These are phyloP conservation scores for Globisporangium paddicum DNA, from an alignment of 352 stramenopile species.

Conservation along the genomic window DNA sequence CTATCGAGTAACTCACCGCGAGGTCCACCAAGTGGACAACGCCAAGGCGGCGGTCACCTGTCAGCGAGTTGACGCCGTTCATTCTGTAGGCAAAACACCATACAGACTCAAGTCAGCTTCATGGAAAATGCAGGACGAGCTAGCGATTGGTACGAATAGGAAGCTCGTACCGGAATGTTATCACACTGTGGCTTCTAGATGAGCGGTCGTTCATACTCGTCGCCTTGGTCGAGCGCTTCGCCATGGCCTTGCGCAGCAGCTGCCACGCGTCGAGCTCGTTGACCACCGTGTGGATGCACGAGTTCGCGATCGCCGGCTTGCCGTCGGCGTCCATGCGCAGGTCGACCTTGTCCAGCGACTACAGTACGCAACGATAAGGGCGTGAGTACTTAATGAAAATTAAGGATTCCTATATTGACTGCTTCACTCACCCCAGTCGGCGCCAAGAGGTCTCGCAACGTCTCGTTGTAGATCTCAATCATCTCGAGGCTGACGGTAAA, in stretches of 20 bases:
- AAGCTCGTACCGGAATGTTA: constrained; percentile 60
- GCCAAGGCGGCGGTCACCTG: constrained; percentile 45
- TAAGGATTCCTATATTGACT: neutral
- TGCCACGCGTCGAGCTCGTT: constrained; percentile 62
- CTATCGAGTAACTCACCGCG: constrained; percentile 32
- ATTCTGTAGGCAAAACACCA: constrained; percentile 25
- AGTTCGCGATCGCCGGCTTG: constrained; percentile 62
- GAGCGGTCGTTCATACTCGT: constrained; percentile 86
- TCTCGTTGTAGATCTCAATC: constrained; percentile 98
- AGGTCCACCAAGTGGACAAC: constrained; percentile 81
- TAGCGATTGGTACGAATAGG: neutral
- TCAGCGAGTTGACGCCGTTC: constrained; percentile 55
- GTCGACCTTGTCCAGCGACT: constrained; percentile 68
- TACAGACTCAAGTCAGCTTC: neutral
- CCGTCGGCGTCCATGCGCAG: constrained; percentile 64
- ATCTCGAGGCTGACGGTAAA: constrained; percentile 79
- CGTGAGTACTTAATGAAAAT: neutral
- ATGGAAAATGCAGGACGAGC: neutral
- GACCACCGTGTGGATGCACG: constrained; percentile 44
- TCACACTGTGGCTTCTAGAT: constrained; percentile 82
- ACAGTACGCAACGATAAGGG: neutral
- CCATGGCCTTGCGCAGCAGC: constrained; percentile 57
- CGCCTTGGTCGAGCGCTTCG: constrained; percentile 65
- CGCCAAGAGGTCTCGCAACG: constrained; percentile 91
- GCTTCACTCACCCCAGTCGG: constrained; percentile 32